Evolutionary conservation across 2,329 filamentous ascomycete genomes (phyloP), one percentile per base, ranked within the genome.

Genomic region (Arthroderma uncinatum): DNA sequence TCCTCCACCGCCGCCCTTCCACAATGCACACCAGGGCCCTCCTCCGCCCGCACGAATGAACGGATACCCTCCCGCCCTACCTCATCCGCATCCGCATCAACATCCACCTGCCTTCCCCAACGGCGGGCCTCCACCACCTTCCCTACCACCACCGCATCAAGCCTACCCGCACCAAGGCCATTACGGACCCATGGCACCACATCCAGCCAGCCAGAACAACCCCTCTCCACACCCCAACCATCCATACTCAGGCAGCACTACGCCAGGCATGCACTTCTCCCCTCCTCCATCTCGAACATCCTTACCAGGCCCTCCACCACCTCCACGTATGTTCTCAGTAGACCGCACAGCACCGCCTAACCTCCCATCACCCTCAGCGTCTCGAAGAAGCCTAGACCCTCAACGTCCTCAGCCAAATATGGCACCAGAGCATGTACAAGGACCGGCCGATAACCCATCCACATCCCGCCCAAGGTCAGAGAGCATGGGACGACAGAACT

Each of bases 21-120:
- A 6, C 64, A 65, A 4, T 63, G 64, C 30, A 62, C 59, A 28
- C 71, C 70, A 48, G 67, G 42, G 42, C 42, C 42, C 42, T 71
- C 3, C 62, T 53, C 64, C 72, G 53, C 73, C 74, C 59, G 68
- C 73, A 33, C 72, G 78, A 37, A 73, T 79, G 48, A 83, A 81
- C 63, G 77, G 79, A 36, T 78, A 68, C 58, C 64, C 65, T 36
- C 65, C 68, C 39, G 61, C 68, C 21, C 64, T 68, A 39, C 63
- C 68, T 19, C 59, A 61, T 40, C 68, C 67, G 40, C 69, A 68
- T 33, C 62, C 61, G 2, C 62, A 65, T 33, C 65, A 63, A 4
- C 61, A 66, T 33, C 44, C 44, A n/a, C 64, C 68, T 10, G 68
- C 69, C 57, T 70, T 68, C 56, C 50, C 67, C 19, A 67, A 65